phyloP scores from a whole-genome alignment of 2,329 filamentous ascomycete species.

The Gliomastix tumulicola region DNA sequence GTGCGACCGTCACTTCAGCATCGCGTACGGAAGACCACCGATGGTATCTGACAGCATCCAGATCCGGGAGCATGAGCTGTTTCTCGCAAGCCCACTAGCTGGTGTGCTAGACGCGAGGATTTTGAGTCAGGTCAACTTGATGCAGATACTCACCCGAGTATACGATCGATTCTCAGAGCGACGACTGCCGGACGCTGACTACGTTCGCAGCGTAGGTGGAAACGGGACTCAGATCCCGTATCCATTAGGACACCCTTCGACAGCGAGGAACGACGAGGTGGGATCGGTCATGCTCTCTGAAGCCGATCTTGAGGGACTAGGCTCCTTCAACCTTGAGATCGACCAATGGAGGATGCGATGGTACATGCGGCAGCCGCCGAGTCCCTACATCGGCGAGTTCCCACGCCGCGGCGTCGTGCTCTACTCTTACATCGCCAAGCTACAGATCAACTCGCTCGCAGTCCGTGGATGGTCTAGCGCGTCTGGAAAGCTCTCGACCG shows the following conservation, averaged over 20 bases:
- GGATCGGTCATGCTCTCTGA: conserved; percentile 24
- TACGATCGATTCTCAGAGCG: conserved; percentile 53
- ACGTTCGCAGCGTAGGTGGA: conserved; percentile 12
- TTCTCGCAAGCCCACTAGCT: conserved; percentile 34
- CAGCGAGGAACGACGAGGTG: no score
- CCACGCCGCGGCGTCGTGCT: conserved; percentile 39
- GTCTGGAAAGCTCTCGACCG: conserved; percentile 28
- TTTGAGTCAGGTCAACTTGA: conserved; percentile 51
- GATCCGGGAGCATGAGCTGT: conserved; percentile 49
- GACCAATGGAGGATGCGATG: conserved; percentile 30
- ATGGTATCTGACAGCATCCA: conserved; percentile 50
- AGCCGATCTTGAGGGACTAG: conserved; percentile 24
- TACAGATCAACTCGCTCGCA: conserved; percentile 35
- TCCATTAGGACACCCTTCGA: conserved; percentile 32
- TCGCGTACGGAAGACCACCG: conserved; percentile 51
- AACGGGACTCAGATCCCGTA: conserved; percentile 19
- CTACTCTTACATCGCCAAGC: conserved; percentile 36
- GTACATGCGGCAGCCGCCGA: conserved; percentile 13
- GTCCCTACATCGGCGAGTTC: conserved; percentile 18
- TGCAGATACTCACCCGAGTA: conserved; percentile 52
- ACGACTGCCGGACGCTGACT: conserved; percentile 17
- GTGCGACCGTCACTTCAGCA: conserved; percentile 60
- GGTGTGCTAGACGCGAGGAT: conserved; percentile 45
- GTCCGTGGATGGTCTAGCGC: conserved; percentile 28
- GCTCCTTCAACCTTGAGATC: conserved; percentile 31